Base-by-base conservation (phyloP, 1,284 basidiomycete species). In the Jaminaea rosea region DNA sequence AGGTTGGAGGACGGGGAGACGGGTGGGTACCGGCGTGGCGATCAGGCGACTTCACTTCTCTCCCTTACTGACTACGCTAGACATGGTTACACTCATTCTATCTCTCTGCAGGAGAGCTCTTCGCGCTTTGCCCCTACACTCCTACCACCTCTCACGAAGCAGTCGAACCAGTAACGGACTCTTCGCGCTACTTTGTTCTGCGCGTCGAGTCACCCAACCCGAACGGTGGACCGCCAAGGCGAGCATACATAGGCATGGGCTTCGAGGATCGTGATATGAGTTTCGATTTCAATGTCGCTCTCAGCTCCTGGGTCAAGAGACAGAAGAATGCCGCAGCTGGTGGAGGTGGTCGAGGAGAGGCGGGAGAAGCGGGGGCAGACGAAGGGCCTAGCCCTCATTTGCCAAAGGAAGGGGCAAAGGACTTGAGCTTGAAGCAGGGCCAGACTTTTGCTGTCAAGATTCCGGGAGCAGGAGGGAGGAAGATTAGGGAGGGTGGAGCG, bases 121-220 rank as follows among this genome's bases (percentile, higher is more conserved):
- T 98, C 75, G 94, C 93, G 26, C 84, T 84, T 62, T 84, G 88
- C 9, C 83, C 84, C n/a, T 42, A 42, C 39, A 23, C n/a, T n/a
- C n/a, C n/a, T 98, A 97, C 73, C 84, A 88, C 66, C 80, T 85
- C 9, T 78, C 82, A 28, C 84, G 84, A 88, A 5, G 84, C 83
- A 26, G 89, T 97, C 17, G 94, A 99, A 69, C 87, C 91, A 6
- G 92, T 97, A 5, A 80, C 98, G 24, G 93, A 99, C 75, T 93
- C 88, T 0, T 92, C 88, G 8, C 82, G 93, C 44, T 98, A 97
- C 76, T 96, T 96, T 75, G 92, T 96, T 5, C 79, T 97, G 26
- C 81, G 89, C 48, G 85, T 96, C 1, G 91, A 76, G 75, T 58
- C 53, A 8, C 50, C 60, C 11, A 56, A 42, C 50, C 66, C 66